Evolutionary conservation across 2,329 filamentous ascomycete genomes (phyloP).

Genomic region (Stemphylium vesicarium): DNA sequence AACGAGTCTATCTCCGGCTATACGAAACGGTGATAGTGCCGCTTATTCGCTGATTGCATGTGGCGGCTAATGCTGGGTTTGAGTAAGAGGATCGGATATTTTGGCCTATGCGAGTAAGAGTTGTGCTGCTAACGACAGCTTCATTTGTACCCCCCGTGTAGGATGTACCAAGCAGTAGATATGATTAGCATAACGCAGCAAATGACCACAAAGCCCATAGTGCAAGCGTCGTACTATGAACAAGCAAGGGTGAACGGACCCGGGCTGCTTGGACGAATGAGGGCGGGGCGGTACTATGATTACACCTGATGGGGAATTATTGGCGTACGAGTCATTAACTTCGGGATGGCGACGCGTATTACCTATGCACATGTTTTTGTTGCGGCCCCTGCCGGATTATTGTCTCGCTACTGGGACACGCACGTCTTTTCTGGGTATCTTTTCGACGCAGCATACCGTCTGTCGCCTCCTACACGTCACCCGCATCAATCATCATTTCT

Average conservation of each 20-base stretch:
- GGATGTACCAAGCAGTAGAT: constrained; percentile 8
- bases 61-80: constrained; percentile 22
- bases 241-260: constrained; percentile 35
- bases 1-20: constrained; percentile 4
- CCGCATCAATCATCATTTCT: constrained; percentile 17
- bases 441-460: constrained; percentile 22
- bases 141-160: constrained; percentile 16
- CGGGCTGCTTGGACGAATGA: constrained; percentile 31
- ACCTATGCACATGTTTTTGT: constrained; percentile 22
- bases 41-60: constrained; percentile 23
- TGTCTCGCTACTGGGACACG: constrained; percentile 22
- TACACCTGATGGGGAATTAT: constrained; percentile 29
- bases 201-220: constrained; percentile 22
- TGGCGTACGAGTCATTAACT: constrained; percentile 38
- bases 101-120: constrained; percentile 30
- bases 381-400: constrained; percentile 22
- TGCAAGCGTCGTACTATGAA: constrained; percentile 33
- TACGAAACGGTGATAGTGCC: constrained; percentile 21
- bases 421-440: constrained; percentile 22
- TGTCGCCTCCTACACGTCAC: constrained; percentile 26
- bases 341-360: constrained; percentile 30
- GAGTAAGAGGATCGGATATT: constrained; percentile 24
- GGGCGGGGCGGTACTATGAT: constrained; percentile 32
- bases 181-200: constrained; percentile 32
- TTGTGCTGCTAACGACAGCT: constrained; percentile 21